Percentiles rank a stretch among this genome's conserved stretches.
phyloP scores from a whole-genome alignment of 352 stramenopile genomes.

The Phytophthora fragariae region DNA sequence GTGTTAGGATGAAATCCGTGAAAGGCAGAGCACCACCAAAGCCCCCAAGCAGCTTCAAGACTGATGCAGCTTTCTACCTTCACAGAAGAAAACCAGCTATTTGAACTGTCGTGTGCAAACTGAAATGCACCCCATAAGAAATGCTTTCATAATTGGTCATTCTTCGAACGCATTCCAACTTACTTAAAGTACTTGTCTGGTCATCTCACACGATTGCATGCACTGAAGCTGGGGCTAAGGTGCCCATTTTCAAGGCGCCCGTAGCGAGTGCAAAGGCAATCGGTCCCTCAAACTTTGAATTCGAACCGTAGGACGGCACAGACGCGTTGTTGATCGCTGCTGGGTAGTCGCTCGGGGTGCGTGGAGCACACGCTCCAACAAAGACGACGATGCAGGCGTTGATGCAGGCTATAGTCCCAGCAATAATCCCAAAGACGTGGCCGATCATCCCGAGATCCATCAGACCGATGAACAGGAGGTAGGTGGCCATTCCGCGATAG shows the following conservation, averaged over 20 bases:
- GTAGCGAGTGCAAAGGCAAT: constrained; percentile 37
- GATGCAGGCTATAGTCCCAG: constrained; percentile 43
- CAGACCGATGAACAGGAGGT: constrained; percentile 66
- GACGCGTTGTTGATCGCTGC: constrained; percentile 29
- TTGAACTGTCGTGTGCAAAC: neutral
- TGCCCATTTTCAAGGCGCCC: constrained; percentile 31
- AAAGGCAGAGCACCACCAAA: constrained; percentile 17
- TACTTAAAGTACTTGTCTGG: neutral
- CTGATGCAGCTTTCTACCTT: neutral
- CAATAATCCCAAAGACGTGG: constrained; percentile 44
- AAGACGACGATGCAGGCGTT: constrained; percentile 55
- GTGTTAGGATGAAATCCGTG: constrained; percentile 29
- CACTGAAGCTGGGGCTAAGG: constrained; percentile 19
- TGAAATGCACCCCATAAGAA: neutral
- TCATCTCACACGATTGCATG: constrained; percentile 31
- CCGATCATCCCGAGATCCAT: constrained; percentile 67
- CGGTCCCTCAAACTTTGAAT: constrained; percentile 28
- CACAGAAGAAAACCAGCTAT: neutral
- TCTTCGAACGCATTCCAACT: neutral
- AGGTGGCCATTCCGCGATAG: constrained; percentile 57
- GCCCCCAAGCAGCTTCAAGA: constrained; percentile 16
- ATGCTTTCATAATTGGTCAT: neutral
- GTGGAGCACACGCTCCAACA: constrained; percentile 40
- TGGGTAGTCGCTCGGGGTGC: constrained; percentile 22
- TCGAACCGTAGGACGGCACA: constrained; percentile 36